phyloP scores from a whole-genome alignment of 176 grass and related monocot species.

The Sorghum bicolor region DNA sequence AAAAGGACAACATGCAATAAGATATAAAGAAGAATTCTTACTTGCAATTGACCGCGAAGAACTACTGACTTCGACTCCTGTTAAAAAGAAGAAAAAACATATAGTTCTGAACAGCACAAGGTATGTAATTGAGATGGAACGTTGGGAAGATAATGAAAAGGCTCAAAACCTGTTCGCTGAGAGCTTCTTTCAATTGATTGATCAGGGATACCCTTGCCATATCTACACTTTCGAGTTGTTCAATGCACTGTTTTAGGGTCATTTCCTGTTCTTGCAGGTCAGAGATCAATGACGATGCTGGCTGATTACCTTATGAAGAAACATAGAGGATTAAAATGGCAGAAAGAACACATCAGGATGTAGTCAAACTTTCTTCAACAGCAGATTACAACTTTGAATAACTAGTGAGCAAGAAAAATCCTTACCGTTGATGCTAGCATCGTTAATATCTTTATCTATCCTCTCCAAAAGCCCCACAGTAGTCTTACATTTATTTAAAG shows the following conservation, averaged over 20 bases:
- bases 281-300: conserved; percentile 50
- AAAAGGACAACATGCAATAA: background rate
- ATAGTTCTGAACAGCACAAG: conserved; percentile 11
- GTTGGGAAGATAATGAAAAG: conserved; percentile 24
- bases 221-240: conserved; percentile 60
- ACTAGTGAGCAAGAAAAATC: conserved; percentile 24
- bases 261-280: conserved; percentile 71
- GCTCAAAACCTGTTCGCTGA: conserved; percentile 69
- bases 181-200: conserved; percentile 69
- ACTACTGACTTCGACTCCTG: conserved; percentile 72
- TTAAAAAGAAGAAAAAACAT: conserved; percentile 26
- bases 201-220: conserved; percentile 48
- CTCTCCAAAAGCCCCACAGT: conserved; percentile 62
- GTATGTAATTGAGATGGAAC: background rate
- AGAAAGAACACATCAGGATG: conserved; percentile 12
- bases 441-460: conserved; percentile 67
- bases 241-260: conserved; percentile 56
- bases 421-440: conserved; percentile 66
- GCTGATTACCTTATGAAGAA: conserved; percentile 59
- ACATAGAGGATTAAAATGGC: conserved; percentile 5
- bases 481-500: conserved; percentile 70
- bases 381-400: conserved; percentile 11
- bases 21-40: conserved; percentile 45
- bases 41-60: conserved; percentile 62
- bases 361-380: background rate